Percentiles rank a stretch among this genome's conserved stretches.
Evolutionary conservation across 257 asterid species (phyloP).

Genomic region (Fraxinus americana): DNA sequence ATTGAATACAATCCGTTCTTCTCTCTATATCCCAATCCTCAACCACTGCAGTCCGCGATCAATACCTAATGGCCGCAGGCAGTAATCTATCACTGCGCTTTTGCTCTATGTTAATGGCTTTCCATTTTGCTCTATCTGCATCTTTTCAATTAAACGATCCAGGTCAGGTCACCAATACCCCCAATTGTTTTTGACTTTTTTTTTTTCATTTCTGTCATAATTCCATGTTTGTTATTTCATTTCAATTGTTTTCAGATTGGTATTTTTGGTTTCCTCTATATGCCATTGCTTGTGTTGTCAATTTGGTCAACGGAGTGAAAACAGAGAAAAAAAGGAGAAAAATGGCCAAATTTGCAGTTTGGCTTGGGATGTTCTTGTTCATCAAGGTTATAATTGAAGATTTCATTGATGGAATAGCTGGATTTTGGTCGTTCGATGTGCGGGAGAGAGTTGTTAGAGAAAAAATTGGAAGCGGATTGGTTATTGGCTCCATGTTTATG

Average conservation of each 20-base stretch:
- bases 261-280: slow-evolving; percentile 48
- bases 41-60: neutral
- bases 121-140: slow-evolving; percentile 42
- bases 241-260: slow-evolving; percentile 37
- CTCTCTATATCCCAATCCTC: neutral
- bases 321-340: neutral
- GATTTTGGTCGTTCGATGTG: neutral
- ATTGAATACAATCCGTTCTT: too few species aligned
- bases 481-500: neutral
- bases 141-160: slow-evolving; percentile 42
- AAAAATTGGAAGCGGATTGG: neutral
- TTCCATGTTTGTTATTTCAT: neutral
- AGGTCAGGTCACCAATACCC: slow-evolving; percentile 27
- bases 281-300: slow-evolving; percentile 36
- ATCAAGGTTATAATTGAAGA: neutral
- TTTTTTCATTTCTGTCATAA: neutral
- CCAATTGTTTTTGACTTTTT: neutral
- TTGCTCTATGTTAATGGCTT: slow-evolving; percentile 39
- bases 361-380: neutral
- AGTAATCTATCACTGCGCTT: neutral
- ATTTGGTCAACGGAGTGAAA: slow-evolving; percentile 25
- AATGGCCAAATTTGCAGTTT: neutral
- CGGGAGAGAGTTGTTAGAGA: slow-evolving; percentile 1
- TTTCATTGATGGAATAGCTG: neutral
- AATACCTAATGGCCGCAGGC: neutral